Conservation (phyloP, 805 yeast species). For the Scheffersomyces spartinae region DNA sequence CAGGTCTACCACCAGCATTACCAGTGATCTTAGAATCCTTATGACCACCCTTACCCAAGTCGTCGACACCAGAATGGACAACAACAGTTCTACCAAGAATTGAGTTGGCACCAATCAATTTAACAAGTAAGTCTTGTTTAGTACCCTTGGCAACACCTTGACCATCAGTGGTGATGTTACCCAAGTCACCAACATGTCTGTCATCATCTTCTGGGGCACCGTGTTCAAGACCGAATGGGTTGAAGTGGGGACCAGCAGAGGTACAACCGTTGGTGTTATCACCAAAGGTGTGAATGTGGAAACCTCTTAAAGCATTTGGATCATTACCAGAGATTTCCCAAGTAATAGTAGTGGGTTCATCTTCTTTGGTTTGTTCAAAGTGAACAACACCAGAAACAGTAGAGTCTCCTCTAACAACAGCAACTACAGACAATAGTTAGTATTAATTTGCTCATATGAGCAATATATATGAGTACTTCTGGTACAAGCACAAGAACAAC, state of each 20-base stretch:
- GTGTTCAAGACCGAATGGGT: slow-evolving; percentile 80
- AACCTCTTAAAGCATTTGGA: slow-evolving; percentile 83
- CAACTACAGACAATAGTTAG: slow-evolving; percentile 40
- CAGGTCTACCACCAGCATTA: slow-evolving; percentile 96
- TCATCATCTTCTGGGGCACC: slow-evolving; percentile 81
- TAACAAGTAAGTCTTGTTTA: slow-evolving; percentile 63
- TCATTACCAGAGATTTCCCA: slow-evolving; percentile 88
- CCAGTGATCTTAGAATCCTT: slow-evolving; percentile 91
- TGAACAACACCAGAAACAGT: slow-evolving; percentile 78
- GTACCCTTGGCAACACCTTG: slow-evolving; percentile 87
- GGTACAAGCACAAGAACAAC: too few species aligned
- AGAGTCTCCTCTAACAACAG: slow-evolving; percentile 93
- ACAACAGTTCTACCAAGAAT: slow-evolving; percentile 93
- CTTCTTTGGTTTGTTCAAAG: slow-evolving; percentile 74
- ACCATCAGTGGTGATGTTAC: slow-evolving; percentile 84
- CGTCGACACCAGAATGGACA: slow-evolving; percentile 87
- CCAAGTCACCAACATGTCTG: slow-evolving; percentile 94
- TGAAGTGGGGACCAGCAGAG: slow-evolving; percentile 94
- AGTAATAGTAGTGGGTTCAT: slow-evolving; percentile 72
- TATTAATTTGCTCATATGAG: neutral
- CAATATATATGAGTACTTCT: too few species aligned
- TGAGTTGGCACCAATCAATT: slow-evolving; percentile 78
- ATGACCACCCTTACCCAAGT: slow-evolving; percentile 88
- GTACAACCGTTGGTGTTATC: slow-evolving; percentile 99
- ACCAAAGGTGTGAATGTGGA: slow-evolving; percentile 98